These are phyloP conservation scores for Apiospora marii DNA, from an alignment of 2,329 filamentous ascomycete species.

Conservation along the genomic window DNA sequence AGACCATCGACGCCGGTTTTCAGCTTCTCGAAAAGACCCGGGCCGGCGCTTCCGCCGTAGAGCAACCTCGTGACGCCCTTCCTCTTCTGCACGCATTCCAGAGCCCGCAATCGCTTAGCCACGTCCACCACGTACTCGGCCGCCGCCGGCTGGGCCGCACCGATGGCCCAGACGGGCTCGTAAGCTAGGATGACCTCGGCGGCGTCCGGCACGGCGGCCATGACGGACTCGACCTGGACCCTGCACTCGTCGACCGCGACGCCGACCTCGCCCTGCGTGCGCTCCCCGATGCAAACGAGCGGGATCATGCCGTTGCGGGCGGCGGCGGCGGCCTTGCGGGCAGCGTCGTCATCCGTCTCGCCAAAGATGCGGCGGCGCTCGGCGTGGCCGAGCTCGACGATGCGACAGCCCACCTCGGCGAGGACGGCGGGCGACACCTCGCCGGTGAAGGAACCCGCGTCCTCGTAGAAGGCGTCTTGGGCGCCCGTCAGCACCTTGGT, in stretches of 20 bases:
- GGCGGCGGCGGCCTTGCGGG: conserved; percentile 73
- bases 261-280: conserved; percentile 57
- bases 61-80: conserved; percentile 71
- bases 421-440: conserved; percentile 77
- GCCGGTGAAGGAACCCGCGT: conserved; percentile 78
- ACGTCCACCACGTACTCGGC: conserved; percentile 77
- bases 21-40: conserved; percentile 75
- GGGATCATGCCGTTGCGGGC: conserved; percentile 76
- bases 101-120: conserved; percentile 66
- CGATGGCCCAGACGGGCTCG: conserved; percentile 91
- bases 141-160: conserved; percentile 73
- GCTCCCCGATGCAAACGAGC: conserved; percentile 82
- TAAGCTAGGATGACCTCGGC: conserved; percentile 82
- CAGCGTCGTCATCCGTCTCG: conserved; percentile 75
- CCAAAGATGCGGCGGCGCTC: conserved; percentile 76
- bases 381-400: conserved; percentile 84
- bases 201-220: conserved; percentile 66
- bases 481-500: conserved; percentile 70
- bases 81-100: conserved; percentile 59
- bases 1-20: conserved; percentile 78
- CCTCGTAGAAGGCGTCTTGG: conserved; percentile 77
- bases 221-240: conserved; percentile 69
- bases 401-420: conserved; percentile 69
- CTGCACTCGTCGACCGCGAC: conserved; percentile 71
- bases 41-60: conserved; percentile 85